Base-by-base conservation (phyloP, 345 rosid species). In the Euphorbia lathyris region DNA sequence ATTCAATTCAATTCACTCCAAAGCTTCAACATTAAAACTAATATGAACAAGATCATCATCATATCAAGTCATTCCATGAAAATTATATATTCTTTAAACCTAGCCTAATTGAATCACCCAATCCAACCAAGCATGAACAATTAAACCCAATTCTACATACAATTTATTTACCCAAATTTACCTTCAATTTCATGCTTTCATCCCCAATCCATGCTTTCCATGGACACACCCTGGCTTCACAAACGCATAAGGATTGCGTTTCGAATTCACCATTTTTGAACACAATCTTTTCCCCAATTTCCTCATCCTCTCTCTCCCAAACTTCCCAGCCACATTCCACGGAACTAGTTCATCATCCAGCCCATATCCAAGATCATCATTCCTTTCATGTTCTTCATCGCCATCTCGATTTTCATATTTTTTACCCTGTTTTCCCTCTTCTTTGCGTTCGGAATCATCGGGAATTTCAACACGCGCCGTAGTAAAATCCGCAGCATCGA, bases 161-260 rank as follows among this genome's bases (percentile, higher is more conserved):
- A 48, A 45, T 12, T 55, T 22, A 13, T 51, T 61, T 53, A 2
- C 17, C 63, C 68, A 56, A 12, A 13, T 22, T 74, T 62, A 63
- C 65, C 64, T 63, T 26, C 26, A 69, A 50, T 57, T 56, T 72
- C 64, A 72, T 43, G 76, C 76, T 60, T 78, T 86, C 60, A 81
- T 53, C 22, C 86, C 88, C 57, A 82, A 55, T 14, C 85, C 84
- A 67, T 86, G 84, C 79, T 88, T 86, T 1, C 89, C 87, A 65
- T 23, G 82, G 29, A 86, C 75, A 67, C 86, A 83, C 9, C 88
- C 93, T 26, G 82, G 78, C 70, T 84, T 84, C 66, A 78, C 65
- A 32, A 63, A 69, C 10, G 51, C 34, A 38, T 56, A 70, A 14
- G 82, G 83, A 17, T 73, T 52, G 70, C 66, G 75, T 72, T 77